Evolutionary conservation across 345 rosid species (phyloP), one percentile per base, ranked within the genome.

Genomic region (Lepidium africanum): DNA sequence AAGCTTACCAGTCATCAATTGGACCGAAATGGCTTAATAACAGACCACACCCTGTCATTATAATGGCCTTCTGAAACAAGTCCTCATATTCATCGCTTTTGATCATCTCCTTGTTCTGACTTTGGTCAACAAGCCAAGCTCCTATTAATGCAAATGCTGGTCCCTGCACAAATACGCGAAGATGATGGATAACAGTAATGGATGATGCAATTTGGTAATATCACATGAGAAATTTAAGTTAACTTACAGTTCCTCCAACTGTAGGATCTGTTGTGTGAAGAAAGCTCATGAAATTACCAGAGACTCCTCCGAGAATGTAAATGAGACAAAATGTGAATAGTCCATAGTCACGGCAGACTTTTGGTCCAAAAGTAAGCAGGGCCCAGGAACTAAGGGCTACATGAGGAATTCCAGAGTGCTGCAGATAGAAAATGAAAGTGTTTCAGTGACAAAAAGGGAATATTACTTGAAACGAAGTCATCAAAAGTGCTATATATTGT

Each of bases 221-320:
- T 56, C 33, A 15, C 12, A 47, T 66, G 10, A 21, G 27, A 42
- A 41, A 11, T 12, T 32, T 0, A 12, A 63, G 43, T 5, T 4
- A 63, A 16, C 85, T 80, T 83, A 92, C 98, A 3, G 98, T 87
- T 38, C 98, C 96, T 41, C 98, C 96, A 42, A 92, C 96, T 16
- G 91, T 80, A 23, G 88, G 86, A 61, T 80, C 86, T 63, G 93
- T 80, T 4, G 96, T 92, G 61, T 81, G 98, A 66, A 92, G 88
- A 81, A 86, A 92, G 81, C 96, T 92, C 39, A 80, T 84, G 76
- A 88, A 79, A 84, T 90, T 90, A 64, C 96, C 96, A 36, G 91
- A 82, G 74, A 92, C 76, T 65, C 98, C 98, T 68, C 96, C 98
- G 13, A 92, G 90, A 16, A 84, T 55, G 83, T 84, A 92, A 32